Percentiles rank a stretch among this genome's conserved stretches.
Evolutionary conservation across 2,329 filamentous ascomycete genomes (phyloP).

Genomic region (Calonectria ilicicola): DNA sequence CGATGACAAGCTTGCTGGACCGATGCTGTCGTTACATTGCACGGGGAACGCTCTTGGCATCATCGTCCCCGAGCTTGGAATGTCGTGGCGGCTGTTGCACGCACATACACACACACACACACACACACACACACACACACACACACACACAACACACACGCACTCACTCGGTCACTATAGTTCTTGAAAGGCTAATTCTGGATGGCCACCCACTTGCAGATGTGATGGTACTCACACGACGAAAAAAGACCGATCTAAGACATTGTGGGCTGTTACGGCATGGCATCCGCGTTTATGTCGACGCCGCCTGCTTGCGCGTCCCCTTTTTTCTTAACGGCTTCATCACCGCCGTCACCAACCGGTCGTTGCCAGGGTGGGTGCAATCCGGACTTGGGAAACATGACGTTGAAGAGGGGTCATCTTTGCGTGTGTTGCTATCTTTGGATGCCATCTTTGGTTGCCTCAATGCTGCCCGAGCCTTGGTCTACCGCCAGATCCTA

Average conservation of each 20-base stretch:
- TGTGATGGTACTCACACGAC: background rate
- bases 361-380: background rate
- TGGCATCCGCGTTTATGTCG: background rate
- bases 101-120: too few species aligned
- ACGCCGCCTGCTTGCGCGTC: conserved; percentile 19
- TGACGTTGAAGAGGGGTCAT: background rate
- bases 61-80: background rate
- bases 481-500: background rate
- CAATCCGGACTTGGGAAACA: background rate
- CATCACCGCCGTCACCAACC: background rate
- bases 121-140: too few species aligned
- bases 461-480: background rate
- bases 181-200: background rate
- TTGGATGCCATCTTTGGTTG: background rate
- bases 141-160: background rate
- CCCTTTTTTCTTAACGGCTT: background rate
- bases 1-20: background rate
- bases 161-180: background rate
- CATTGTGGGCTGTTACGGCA: background rate
- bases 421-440: background rate
- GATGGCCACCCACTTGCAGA: background rate
- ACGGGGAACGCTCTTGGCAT: background rate
- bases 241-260: background rate
- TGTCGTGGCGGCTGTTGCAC: background rate
- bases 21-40: background rate